Evolutionary conservation across 306 rosid genomes (phyloP).

Genomic region (Prunus dulcis): DNA sequence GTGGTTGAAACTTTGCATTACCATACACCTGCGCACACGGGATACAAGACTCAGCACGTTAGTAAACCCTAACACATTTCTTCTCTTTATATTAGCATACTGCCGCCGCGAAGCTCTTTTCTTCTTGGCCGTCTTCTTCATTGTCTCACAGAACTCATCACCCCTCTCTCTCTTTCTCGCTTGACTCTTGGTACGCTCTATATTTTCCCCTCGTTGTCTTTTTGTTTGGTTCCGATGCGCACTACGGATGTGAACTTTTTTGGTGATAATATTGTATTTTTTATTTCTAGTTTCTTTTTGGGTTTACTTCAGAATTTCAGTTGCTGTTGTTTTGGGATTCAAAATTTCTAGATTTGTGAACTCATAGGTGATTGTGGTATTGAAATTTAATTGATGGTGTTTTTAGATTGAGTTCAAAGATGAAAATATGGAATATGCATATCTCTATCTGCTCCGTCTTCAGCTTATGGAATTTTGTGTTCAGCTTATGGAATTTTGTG

Average conservation of each 20-base stretch:
- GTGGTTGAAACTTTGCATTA: not conserved
- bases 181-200: not conserved
- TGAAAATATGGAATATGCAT: not conserved
- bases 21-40: not conserved
- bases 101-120: not conserved
- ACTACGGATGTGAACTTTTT: not conserved
- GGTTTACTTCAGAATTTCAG: not conserved
- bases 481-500: not conserved
- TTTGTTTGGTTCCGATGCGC: not conserved
- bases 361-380: not conserved
- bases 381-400: not conserved
- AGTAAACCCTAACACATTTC: constrained; percentile 1
- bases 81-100: not conserved
- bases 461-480: not conserved
- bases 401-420: not conserved
- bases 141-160: not conserved
- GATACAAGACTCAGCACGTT: not conserved
- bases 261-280: not conserved
- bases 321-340: not conserved
- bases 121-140: not conserved
- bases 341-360: not conserved
- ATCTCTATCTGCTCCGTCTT: not conserved
- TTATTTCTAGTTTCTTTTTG: not conserved
- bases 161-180: not conserved
- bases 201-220: not conserved